phyloP scores from a whole-genome alignment of 331 rosid species.

The Arachis monticola region DNA sequence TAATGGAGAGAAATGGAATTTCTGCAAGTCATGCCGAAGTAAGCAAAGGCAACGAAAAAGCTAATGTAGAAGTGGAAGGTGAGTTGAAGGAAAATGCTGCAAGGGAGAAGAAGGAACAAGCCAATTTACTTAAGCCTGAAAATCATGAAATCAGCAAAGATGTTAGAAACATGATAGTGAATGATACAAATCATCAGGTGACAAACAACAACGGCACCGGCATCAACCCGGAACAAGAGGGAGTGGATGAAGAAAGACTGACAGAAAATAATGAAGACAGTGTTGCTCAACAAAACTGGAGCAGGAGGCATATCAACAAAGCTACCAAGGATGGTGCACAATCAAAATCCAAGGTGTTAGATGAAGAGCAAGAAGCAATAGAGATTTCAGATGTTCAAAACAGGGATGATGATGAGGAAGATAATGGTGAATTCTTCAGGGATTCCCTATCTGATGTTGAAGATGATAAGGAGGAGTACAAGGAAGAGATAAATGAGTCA shows the following conservation, averaged over 20 bases:
- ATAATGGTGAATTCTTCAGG: constrained; percentile 31
- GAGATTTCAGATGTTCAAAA: constrained; percentile 38
- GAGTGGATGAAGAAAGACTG: constrained; percentile 24
- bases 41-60: constrained; percentile 39
- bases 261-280: constrained; percentile 38
- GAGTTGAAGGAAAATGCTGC: constrained; percentile 19
- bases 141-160: constrained; percentile 32
- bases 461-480: constrained; percentile 54
- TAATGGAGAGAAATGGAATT: constrained; percentile 45
- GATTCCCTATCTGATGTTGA: constrained; percentile 42
- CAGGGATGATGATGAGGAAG: constrained; percentile 23
- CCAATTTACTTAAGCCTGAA: constrained; percentile 23
- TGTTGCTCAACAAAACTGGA: constrained; percentile 40
- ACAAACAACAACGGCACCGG: constrained; percentile 21
- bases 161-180: constrained; percentile 12
- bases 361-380: constrained; percentile 24
- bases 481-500: constrained; percentile 60
- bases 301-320: constrained; percentile 40
- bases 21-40: constrained; percentile 35
- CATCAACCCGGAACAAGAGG: constrained; percentile 3
- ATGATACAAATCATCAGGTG: constrained; percentile 23
- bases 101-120: constrained; percentile 22
- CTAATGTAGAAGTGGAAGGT: constrained; percentile 34
- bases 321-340: constrained; percentile 29
- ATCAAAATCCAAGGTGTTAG: constrained; percentile 14